A percentile compares a stretch with the other conserved stretches of the same genome.
Conservation (phyloP, 2,329 filamentous ascomycete species). For the Cucurbitaria berberidis region DNA sequence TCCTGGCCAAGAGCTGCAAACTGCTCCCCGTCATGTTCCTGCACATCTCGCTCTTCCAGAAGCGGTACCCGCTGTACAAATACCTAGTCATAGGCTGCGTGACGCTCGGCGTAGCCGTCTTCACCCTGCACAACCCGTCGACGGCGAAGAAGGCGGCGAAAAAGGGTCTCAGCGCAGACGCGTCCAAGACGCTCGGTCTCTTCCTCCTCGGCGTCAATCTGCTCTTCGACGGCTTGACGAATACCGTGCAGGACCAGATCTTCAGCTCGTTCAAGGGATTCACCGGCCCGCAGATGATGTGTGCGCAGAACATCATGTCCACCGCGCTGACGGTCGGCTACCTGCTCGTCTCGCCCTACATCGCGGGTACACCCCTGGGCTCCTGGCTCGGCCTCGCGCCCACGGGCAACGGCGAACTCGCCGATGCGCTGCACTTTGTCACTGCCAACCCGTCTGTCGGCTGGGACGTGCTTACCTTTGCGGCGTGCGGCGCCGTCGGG, state of each 20-base stretch:
- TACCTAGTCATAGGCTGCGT: slow-evolving; percentile 92
- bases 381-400: slow-evolving; percentile 50
- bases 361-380: slow-evolving; percentile 66
- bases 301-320: slow-evolving; percentile 89
- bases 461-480: slow-evolving; percentile 88
- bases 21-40: slow-evolving; percentile 98
- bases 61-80: slow-evolving; percentile 91
- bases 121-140: slow-evolving; percentile 79
- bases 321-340: slow-evolving; percentile 78
- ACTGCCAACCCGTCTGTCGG: slow-evolving; percentile 79
- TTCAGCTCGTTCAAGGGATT: slow-evolving; percentile 79
- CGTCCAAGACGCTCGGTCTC: slow-evolving; percentile 76
- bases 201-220: slow-evolving; percentile 86
- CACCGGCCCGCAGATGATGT: slow-evolving; percentile 98
- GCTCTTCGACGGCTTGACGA: slow-evolving; percentile 93
- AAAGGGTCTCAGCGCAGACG: slow-evolving; percentile 62
- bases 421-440: slow-evolving; percentile 81
- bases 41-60: slow-evolving; percentile 89
- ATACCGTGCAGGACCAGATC: slow-evolving; percentile 95
- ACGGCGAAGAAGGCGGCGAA: slow-evolving; percentile 48
- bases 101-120: slow-evolving; percentile 89
- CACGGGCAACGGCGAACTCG: slow-evolving; percentile 70
- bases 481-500: slow-evolving; percentile 86
- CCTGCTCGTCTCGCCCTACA: slow-evolving; percentile 77
- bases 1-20: slow-evolving; percentile 97